Evolutionary conservation across 176 grass and related monocot species (phyloP).

Genomic region (Chloris gayana): DNA sequence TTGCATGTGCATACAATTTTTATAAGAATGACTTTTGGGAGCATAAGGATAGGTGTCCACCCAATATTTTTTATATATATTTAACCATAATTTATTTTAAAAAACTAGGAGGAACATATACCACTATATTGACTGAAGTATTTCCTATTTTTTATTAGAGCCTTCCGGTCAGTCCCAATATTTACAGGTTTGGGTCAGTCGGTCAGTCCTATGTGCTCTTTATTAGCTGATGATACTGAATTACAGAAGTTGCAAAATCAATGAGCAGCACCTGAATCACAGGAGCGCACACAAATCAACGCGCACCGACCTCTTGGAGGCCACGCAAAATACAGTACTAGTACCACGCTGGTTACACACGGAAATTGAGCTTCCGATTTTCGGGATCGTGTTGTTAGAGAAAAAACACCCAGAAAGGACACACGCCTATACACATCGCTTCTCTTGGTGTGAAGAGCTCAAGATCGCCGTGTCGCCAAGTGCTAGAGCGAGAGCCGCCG

Average conservation of each 20-base stretch:
- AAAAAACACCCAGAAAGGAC: not conserved
- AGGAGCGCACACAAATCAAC: conserved; percentile 10
- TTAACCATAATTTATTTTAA: too few relatives aligned
- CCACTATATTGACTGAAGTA: too few relatives aligned
- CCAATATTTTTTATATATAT: too few relatives aligned
- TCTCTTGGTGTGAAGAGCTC: conserved; percentile 2
- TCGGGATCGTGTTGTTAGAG: conserved; percentile 19
- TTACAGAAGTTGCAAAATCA: conserved; percentile 7
- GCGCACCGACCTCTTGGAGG: conserved; percentile 1
- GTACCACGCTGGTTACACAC: not conserved
- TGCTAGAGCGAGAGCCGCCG: conserved; percentile 54
- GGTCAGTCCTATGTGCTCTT: not conserved
- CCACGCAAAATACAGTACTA: not conserved
- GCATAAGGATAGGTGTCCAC: too few relatives aligned
- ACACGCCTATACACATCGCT: conserved; percentile 40
- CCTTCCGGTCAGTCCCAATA: too few relatives aligned
- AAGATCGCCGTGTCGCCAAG: not conserved
- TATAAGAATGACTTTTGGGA: too few relatives aligned
- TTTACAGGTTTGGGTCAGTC: not conserved
- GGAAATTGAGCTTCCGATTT: conserved; percentile 3
- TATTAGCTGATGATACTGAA: not conserved
- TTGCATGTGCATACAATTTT: too few relatives aligned
- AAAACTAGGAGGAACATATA: too few relatives aligned
- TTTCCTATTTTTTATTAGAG: too few relatives aligned
- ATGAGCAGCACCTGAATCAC: not conserved